Evolutionary conservation across 805 yeast genomes (phyloP).

Genomic region (Ogataea siamensis): DNA sequence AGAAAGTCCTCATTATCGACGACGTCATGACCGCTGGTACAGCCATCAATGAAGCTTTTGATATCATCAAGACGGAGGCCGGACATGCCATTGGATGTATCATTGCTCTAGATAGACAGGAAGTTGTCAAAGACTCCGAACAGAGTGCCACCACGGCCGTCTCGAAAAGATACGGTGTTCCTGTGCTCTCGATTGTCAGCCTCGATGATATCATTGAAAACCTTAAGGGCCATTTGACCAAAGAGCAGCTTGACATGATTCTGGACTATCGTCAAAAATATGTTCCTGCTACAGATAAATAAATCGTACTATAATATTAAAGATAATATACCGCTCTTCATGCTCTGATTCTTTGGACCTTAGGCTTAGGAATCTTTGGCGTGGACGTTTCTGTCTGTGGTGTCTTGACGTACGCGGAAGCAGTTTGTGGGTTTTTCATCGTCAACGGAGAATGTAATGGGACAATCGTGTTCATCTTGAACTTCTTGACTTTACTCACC

Average conservation of each 20-base stretch:
- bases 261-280: slow-evolving; percentile 55
- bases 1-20: slow-evolving; percentile 82
- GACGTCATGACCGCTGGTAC: slow-evolving; percentile 99
- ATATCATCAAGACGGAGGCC: slow-evolving; percentile 62
- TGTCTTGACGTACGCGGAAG: slow-evolving; percentile 56
- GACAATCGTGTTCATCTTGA: slow-evolving; percentile 79
- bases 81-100: slow-evolving; percentile 82
- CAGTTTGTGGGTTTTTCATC: slow-evolving; percentile 82
- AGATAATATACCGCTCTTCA: slow-evolving; percentile 7
- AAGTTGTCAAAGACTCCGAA: slow-evolving; percentile 66
- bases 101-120: slow-evolving; percentile 94
- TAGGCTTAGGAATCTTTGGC: slow-evolving; percentile 51
- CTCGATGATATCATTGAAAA: slow-evolving; percentile 71
- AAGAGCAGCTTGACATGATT: slow-evolving; percentile 56
- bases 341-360: slow-evolving; percentile 57
- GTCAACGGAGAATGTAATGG: slow-evolving; percentile 84
- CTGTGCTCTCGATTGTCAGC: slow-evolving; percentile 78
- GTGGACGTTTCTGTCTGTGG: slow-evolving; percentile 39
- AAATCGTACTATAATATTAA: slow-evolving; percentile 2
- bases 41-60: slow-evolving; percentile 92
- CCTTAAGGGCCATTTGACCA: slow-evolving; percentile 51
- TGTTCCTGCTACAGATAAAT: slow-evolving; percentile 35
- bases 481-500: slow-evolving; percentile 80
- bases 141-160: slow-evolving; percentile 82
- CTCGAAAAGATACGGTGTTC: slow-evolving; percentile 67